Conservation (phyloP, 164 flowering plant genomes). For the Chimonanthus salicifolius region DNA sequence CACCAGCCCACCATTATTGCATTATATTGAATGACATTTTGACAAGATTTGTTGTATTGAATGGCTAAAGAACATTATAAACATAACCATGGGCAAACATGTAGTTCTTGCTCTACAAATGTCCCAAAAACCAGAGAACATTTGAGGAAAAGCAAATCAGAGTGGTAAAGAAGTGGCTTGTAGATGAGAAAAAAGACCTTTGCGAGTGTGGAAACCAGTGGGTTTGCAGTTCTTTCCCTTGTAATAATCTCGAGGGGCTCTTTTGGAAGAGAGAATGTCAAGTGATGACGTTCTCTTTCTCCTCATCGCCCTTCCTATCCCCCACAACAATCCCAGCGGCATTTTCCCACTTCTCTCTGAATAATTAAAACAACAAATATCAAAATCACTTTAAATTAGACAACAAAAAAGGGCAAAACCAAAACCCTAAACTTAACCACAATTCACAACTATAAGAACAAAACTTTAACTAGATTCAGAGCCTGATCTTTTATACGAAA, state of each 20-base stretch:
- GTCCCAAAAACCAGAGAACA: too few species aligned
- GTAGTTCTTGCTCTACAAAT: too few species aligned
- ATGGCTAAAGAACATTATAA: too few species aligned
- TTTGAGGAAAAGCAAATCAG: not conserved
- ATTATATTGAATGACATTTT: too few species aligned
- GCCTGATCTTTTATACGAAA: too few species aligned
- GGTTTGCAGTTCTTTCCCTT: slow-evolving; percentile 96
- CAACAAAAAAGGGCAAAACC: too few species aligned
- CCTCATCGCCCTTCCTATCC: slow-evolving; percentile 61
- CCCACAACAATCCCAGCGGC: slow-evolving; percentile 66
- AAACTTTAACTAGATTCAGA: not conserved
- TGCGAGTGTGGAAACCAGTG: slow-evolving; percentile 92
- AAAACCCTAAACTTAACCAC: not conserved
- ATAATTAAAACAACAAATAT: not conserved
- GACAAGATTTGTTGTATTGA: too few species aligned
- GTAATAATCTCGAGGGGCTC: slow-evolving; percentile 76
- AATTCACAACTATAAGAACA: not conserved
- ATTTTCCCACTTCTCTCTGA: slow-evolving; percentile 20
- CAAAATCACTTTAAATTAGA: too few species aligned
- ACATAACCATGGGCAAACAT: too few species aligned
- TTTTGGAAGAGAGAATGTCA: slow-evolving; percentile 71
- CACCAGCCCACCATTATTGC: too few species aligned
- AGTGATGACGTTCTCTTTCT: slow-evolving; percentile 83
- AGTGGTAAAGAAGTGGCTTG: not conserved
- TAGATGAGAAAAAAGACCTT: slow-evolving; percentile 40